Base-by-base conservation (phyloP, 2,329 filamentous ascomycete species). In the Basipetospora chlamydospora region DNA sequence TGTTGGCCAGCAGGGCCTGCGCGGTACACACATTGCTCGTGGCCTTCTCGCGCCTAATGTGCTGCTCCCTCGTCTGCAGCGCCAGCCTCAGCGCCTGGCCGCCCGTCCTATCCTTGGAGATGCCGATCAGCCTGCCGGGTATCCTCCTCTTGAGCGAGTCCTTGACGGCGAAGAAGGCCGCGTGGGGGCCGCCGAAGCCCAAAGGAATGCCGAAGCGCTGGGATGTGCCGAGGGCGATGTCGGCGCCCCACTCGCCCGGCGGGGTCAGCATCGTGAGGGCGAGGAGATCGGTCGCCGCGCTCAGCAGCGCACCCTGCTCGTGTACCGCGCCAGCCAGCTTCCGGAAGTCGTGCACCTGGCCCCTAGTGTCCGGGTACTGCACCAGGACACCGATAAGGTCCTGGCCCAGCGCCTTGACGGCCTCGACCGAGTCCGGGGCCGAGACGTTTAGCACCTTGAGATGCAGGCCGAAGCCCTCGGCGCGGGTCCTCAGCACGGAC, bases 21-120 rank as follows among this genome's bases (percentile, higher is more conserved):
- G 88, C 87, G 2, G 88, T 96, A 63, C 88, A 96, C 41, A 95
- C 87, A 53, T 96, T 96, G 64, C 86, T 94, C 2, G 88, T 96
- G 2, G 88, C 88, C 69, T 95, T 95, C 56, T 96, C 88, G 50
- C 88, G 74, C 45, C 88, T 74, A 54, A 96, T 95, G 56, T 96
- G 88, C 63, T 96, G 88, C 61, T 96, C 88, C 48, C 88, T 71
- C 8, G 88, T 95, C 60, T 96, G 88, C 36, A 95, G 63, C 13
- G 88, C 82, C 51, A 95, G 61, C 48, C 88, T 72, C 45, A 92
- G 77, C 5, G 87, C 88, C 10, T 71, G 77, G 43, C 82, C 74
- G 6, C 88, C 88, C 5, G 86, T 66, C 38, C 88, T 73, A 53
- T 96, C 88, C 58, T 92, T 93, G 35, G 88, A 94, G 3, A 95